Base-by-base conservation (phyloP, 2,329 filamentous ascomycete species). In the Fusarium chlamydosporum region DNA sequence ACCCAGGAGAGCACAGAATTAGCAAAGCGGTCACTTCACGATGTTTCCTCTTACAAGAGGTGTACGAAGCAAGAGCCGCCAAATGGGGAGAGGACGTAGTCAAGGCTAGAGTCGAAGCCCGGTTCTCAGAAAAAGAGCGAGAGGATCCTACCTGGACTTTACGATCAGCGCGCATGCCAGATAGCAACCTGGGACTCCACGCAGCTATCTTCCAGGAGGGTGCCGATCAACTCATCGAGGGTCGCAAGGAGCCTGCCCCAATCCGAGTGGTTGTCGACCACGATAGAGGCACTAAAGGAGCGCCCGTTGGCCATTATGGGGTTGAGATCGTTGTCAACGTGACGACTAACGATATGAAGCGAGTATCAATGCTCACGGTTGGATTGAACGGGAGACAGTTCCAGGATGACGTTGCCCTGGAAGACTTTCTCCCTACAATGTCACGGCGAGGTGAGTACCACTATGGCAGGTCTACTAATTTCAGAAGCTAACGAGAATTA, bases 1-100 rank as follows among this genome's bases (percentile, higher is more conserved):
- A 86, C 45, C 76, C 80, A 1, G 82, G 83, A 4, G 63, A 84
- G 53, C 74, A 80, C 53, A 74, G 73, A 15, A 72, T 78, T 12
- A 77, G 80, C 71, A 85, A 84, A 29, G 81, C 82, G 15, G 81
- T 85, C 23, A 89, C 89, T 3, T 84, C 90, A 12, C 85, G 90
- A 31, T 91, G 89, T 64, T 91, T 97, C 74, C 79, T 91, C 40
- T 84, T 97, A 2, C 87, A 90, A 51, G 92, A 93, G 53, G 81
- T 86, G 9, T 95, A 95, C 72, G 92, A 97, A 75, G 90, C 89
- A 27, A 94, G 90, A 76, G 92, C 91, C 2, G 82, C 84, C 18
- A 92, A 91, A 64, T 90, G 93, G 79, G 89, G 89, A 29, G 95
- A 98, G 79, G 96, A 98, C 68, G 85, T 97, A 13, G 88, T 90